Conservation (phyloP, 2,329 filamentous ascomycete genomes). For the Saccharata proteae region DNA sequence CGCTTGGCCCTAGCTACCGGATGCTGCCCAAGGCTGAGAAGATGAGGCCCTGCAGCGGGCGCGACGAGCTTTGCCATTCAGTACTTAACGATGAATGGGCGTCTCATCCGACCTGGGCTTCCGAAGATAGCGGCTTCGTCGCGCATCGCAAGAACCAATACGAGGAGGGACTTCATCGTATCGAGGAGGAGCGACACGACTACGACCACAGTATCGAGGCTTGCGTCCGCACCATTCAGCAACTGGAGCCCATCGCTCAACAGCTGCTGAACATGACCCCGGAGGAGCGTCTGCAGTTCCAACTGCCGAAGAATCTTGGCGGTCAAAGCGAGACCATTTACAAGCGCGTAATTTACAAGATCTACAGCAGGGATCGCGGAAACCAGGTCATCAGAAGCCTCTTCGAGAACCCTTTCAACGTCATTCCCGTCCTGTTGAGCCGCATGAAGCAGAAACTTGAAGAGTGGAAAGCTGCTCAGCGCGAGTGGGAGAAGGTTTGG, state of each 20-base stretch:
- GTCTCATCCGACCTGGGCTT: constrained; percentile 96
- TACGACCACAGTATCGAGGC: constrained; percentile 98
- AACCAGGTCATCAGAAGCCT: constrained; percentile 78
- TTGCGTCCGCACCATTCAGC: constrained; percentile 86
- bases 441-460: constrained; percentile 93
- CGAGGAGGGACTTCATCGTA: constrained; percentile 87
- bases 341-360: constrained; percentile 93
- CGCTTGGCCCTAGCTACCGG: constrained; percentile 90
- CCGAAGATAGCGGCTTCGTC: constrained; percentile 94
- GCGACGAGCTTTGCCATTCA: constrained; percentile 84
- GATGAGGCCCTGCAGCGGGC: constrained; percentile 81
- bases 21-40: constrained; percentile 83
- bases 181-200: constrained; percentile 95
- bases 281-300: constrained; percentile 62
- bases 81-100: constrained; percentile 98
- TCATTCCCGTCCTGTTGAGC: constrained; percentile 78
- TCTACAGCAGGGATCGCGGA: constrained; percentile 78
- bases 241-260: constrained; percentile 87
- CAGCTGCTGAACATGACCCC: constrained; percentile 67
- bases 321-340: constrained; percentile 95
- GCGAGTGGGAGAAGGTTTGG: constrained; percentile 99
- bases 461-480: constrained; percentile 92
- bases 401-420: constrained; percentile 70
- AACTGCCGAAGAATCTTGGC: constrained; percentile 70
- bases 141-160: constrained; percentile 94